Base-by-base conservation (phyloP, 2,329 filamentous ascomycete genomes). In the Lasiodiplodia sp. region DNA sequence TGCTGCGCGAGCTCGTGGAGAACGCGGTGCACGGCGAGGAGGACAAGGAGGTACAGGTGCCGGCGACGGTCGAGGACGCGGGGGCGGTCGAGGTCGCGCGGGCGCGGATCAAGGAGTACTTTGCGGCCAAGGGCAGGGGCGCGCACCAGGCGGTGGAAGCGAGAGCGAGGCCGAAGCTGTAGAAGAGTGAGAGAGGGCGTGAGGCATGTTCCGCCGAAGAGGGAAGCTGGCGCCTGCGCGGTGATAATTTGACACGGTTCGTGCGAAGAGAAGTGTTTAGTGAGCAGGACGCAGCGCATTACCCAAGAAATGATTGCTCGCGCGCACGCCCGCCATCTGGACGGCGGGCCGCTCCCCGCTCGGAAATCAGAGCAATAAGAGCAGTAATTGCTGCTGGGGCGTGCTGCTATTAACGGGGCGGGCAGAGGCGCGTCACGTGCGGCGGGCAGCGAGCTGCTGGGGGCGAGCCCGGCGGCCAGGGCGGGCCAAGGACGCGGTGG, bases 21-120 rank as follows among this genome's bases (percentile, higher is more conserved):
- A 93, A 96, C 76, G 93, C 88, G 0, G 88, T 90, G 5, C 86
- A 90, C 69, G 92, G 88, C 0, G 88, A 94, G 31, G 91, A 91
- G 73, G 90, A 91, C 18, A 91, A 88, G 77, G 83, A 87, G 58
- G 91, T 97, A 1, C 85, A 85, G 70, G 88, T 95, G 56, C 94
- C 94, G 10, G 92, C 91, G 31, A 97, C 94, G 3, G 91, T 97
- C 57, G 94, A 97, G 80, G 94, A 97, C 81, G 82, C 82, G 0
- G 85, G 87, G 34, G 92, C 91, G 10, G 88, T 97, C 8, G 88
- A 91, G 23, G 88, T 92, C 67, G 94, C 93, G 56, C 88, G 90
- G 79, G 82, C 74, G 49, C 91, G 89, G 78, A 87, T 97, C 2
- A 86, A 83, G 75, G 89, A 92, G 80, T 97, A 97, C 80, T 97